Evolutionary conservation across 768 basidiomycete species (phyloP).

Genomic region (Trametes coccinea): DNA sequence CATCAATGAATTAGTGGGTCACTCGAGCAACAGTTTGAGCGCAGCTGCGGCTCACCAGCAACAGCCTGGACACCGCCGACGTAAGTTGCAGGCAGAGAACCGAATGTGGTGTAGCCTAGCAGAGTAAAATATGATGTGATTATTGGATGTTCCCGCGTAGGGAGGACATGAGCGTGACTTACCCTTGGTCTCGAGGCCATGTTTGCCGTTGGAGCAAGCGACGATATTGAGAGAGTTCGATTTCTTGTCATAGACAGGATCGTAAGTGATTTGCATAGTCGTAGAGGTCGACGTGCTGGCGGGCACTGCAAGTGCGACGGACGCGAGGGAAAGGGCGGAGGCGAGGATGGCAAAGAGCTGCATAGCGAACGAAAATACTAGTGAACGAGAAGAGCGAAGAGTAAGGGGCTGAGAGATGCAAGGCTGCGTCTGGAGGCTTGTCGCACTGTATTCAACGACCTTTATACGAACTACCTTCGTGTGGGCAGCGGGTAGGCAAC

Average conservation of each 20-base stretch:
- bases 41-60: constrained; percentile 3
- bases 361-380: constrained; percentile 2
- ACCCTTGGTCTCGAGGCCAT: constrained; percentile 37
- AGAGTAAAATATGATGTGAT: no score
- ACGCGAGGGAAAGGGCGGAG: constrained; percentile 18
- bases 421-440: not conserved
- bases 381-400: not conserved
- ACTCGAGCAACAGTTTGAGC: not conserved
- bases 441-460: no score
- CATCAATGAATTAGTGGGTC: not conserved
- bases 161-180: not conserved
- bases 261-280: constrained; percentile 37
- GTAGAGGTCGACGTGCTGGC: not conserved
- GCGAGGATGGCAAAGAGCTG: constrained; percentile 16
- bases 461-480: no score
- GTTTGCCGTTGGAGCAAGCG: constrained; percentile 39
- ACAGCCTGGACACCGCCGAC: constrained; percentile 37
- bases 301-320: constrained; percentile 5
- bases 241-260: constrained; percentile 36
- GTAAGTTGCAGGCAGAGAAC: constrained; percentile 35
- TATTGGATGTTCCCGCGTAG: no score
- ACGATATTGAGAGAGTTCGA: constrained; percentile 31
- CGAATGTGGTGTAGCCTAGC: constrained; percentile 36
- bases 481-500: not conserved
- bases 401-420: not conserved